Conservation (phyloP, 768 basidiomycete genomes). For the Lactifluus rugatus region DNA sequence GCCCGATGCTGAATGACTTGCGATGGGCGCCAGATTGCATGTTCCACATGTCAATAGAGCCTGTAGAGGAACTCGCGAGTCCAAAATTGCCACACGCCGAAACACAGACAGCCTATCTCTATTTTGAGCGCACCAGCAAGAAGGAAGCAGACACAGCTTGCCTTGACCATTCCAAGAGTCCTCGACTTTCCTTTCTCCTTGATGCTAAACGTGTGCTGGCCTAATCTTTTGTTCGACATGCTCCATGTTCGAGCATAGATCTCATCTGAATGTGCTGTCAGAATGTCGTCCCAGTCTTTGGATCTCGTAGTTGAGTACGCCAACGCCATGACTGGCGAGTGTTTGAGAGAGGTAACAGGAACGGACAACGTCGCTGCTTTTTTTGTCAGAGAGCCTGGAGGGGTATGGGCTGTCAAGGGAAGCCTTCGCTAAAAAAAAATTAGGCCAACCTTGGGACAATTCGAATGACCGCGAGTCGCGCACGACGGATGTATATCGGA, state of each 20-base stretch:
- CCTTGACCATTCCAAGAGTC: slow-evolving; percentile 63
- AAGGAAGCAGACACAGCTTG: slow-evolving; percentile 24
- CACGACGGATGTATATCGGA: slow-evolving; percentile 87
- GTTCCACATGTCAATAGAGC: slow-evolving; percentile 86
- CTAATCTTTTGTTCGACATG: slow-evolving; percentile 70
- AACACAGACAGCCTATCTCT: slow-evolving; percentile 64
- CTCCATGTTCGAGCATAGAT: slow-evolving; percentile 81
- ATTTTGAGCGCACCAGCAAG: not conserved
- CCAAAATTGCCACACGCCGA: slow-evolving; percentile 96
- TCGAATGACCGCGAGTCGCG: slow-evolving; percentile 93
- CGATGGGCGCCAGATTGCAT: slow-evolving; percentile 89
- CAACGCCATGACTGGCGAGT: slow-evolving; percentile 68
- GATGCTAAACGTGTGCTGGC: slow-evolving; percentile 62
- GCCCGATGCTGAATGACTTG: slow-evolving; percentile 62
- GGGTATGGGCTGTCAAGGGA: not conserved
- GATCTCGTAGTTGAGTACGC: slow-evolving; percentile 71
- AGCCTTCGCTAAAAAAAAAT: not conserved
- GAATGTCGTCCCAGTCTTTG: slow-evolving; percentile 96
- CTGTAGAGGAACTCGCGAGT: slow-evolving; percentile 71
- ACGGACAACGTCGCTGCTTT: slow-evolving; percentile 73
- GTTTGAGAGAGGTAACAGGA: slow-evolving; percentile 73
- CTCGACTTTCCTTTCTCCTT: slow-evolving; percentile 39
- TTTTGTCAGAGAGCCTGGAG: slow-evolving; percentile 72
- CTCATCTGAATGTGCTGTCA: slow-evolving; percentile 85
- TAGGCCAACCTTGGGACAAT: slow-evolving; percentile 70